phyloP scores from a whole-genome alignment of 495 filamentous ascomycete genomes.

The Letharia lupina region DNA sequence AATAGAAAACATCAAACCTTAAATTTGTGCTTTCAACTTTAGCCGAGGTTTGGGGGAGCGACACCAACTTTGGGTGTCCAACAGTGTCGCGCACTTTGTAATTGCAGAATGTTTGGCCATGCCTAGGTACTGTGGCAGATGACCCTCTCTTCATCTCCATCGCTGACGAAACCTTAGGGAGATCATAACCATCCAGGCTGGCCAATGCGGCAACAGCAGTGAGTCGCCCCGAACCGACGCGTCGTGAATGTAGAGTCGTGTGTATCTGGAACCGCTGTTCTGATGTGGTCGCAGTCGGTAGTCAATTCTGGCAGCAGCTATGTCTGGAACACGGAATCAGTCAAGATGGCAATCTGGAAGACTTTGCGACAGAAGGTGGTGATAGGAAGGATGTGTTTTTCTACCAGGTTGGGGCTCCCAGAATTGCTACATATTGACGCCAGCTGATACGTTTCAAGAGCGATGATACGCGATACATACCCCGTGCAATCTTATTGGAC shows the following conservation, averaged over 20 bases:
- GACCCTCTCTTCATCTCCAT: neutral
- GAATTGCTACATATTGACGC: neutral
- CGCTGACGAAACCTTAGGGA: conserved; percentile 49
- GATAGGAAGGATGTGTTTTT: conserved; percentile 99
- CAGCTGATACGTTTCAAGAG: conserved; percentile 34
- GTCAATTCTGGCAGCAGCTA: conserved; percentile 95
- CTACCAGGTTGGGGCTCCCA: conserved; percentile 46
- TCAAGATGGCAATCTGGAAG: conserved; percentile 91
- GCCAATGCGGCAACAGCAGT: conserved; percentile 99
- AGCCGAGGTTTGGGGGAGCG: neutral
- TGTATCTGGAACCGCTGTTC: conserved; percentile 4
- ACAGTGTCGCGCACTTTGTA: neutral
- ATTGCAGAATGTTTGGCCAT: conserved; percentile 1
- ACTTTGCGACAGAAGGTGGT: conserved; percentile 90
- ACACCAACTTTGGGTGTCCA: neutral
- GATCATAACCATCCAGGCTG: conserved; percentile 98
- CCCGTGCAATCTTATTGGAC: conserved; percentile 89
- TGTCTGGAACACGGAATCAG: conserved; percentile 97
- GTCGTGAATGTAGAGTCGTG: conserved; percentile 28
- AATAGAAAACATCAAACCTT: too few relatives aligned
- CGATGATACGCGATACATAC: conserved; percentile 98
- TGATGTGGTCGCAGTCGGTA: conserved; percentile 56
- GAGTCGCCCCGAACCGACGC: conserved; percentile 35
- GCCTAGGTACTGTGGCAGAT: conserved; percentile 14
- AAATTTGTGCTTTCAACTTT: too few relatives aligned